phyloP scores from a whole-genome alignment of 2,329 filamentous ascomycete genomes.

The Colletotrichum sojae region DNA sequence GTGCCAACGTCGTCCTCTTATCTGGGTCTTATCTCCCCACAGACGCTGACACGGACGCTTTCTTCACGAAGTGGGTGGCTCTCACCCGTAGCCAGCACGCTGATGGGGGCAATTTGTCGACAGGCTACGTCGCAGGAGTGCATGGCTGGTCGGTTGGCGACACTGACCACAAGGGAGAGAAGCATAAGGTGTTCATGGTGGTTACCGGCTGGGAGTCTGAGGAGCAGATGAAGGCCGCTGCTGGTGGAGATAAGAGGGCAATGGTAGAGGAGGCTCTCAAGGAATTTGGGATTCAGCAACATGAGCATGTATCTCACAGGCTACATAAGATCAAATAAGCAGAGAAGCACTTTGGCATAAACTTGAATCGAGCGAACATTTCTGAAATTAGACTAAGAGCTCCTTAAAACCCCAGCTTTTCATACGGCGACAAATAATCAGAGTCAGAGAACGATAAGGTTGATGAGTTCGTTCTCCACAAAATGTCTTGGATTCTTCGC shows the following conservation, averaged over 20 bases:
- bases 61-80: neutral
- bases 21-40: neutral
- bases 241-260: neutral
- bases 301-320: neutral
- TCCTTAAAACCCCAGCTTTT: no score
- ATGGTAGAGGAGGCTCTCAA: slow-evolving; percentile 1
- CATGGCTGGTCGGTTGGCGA: neutral
- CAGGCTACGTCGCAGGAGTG: neutral
- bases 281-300: slow-evolving; percentile 7
- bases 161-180: neutral
- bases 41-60: neutral
- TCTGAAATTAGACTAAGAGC: no score
- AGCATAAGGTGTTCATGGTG: slow-evolving; percentile 17
- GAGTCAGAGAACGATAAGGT: no score
- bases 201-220: slow-evolving; percentile 5
- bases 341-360: no score
- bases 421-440: no score
- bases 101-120: neutral
- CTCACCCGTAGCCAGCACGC: neutral
- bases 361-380: no score
- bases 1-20: neutral
- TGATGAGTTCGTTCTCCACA: no score
- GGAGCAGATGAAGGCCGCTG: neutral
- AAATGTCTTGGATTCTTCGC: no score
- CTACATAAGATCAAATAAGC: neutral